These are phyloP conservation scores for Colletotrichum caudatum DNA, from an alignment of 2,329 filamentous ascomycete species.

Conservation along the genomic window DNA sequence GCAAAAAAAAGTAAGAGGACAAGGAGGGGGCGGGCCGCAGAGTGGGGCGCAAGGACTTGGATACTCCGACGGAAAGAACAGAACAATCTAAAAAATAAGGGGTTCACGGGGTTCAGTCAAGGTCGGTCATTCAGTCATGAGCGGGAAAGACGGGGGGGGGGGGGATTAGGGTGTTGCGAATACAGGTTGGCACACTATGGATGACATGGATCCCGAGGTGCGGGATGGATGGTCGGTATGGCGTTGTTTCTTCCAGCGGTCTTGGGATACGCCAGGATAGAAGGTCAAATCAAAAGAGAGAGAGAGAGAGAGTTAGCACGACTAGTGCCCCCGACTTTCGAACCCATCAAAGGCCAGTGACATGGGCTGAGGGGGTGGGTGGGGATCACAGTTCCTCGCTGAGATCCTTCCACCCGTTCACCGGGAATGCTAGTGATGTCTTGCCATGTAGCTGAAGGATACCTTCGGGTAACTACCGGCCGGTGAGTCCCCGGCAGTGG, in stretches of 20 bases:
- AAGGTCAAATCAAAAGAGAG: conserved; percentile 6
- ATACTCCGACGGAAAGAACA: conserved; percentile 15
- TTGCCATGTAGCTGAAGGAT: neutral
- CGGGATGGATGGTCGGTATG: conserved; percentile 2
- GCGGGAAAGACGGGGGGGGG: neutral
- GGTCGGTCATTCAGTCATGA: neutral
- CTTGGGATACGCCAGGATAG: neutral
- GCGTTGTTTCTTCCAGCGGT: conserved; percentile 6
- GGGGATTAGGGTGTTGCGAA: neutral
- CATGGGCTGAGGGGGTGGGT: neutral
- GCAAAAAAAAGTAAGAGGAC: neutral
- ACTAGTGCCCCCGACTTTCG: no score
- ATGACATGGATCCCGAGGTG: neutral
- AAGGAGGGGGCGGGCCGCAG: neutral
- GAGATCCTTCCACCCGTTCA: neutral
- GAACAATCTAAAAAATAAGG: neutral
- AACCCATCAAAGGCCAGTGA: neutral
- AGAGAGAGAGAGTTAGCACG: conserved; percentile 4
- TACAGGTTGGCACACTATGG: neutral
- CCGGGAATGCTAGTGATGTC: neutral
- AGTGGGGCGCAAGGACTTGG: conserved; percentile 7
- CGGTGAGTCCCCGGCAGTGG: neutral
- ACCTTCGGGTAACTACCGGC: neutral
- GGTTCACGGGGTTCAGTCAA: neutral
- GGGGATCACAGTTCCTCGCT: neutral